Percentiles rank a stretch among this genome's conserved stretches.
These are phyloP conservation scores for Pulveroboletus sp. DNA, from an alignment of 768 basidiomycete species.

Conservation along the genomic window DNA sequence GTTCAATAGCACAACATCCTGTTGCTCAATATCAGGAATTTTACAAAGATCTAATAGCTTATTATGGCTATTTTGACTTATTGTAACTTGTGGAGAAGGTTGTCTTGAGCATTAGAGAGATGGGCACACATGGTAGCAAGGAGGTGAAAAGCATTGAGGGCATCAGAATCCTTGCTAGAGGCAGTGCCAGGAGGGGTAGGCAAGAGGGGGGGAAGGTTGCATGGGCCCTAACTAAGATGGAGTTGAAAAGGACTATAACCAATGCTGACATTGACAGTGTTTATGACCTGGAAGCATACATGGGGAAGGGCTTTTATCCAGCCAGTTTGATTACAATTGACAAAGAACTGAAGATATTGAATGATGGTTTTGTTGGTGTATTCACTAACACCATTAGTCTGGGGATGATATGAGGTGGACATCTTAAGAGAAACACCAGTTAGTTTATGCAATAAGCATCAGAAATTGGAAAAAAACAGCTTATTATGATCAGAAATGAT, in stretches of 20 bases:
- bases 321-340: conserved; percentile 13
- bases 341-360: conserved; percentile 4
- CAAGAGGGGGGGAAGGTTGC: no score
- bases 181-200: no score
- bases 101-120: no score
- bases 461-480: conserved; percentile 26
- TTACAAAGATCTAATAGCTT: no score
- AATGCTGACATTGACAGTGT: not conserved
- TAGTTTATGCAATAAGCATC: conserved; percentile 12
- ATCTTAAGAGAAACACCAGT: conserved; percentile 14
- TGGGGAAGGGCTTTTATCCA: conserved; percentile 29
- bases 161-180: no score
- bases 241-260: not conserved
- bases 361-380: conserved; percentile 10
- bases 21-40: no score
- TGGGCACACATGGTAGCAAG: no score
- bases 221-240: no score
- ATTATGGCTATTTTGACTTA: no score
- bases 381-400: conserved; percentile 25
- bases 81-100: no score
- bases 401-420: conserved; percentile 25
- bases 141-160: no score
- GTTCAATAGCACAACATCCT: no score
- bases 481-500: conserved; percentile 27
- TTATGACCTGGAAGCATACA: conserved; percentile 23